These are phyloP conservation scores for Magnusiomyces ingens DNA, from an alignment of 1,139 yeast species.

Conservation along the genomic window DNA sequence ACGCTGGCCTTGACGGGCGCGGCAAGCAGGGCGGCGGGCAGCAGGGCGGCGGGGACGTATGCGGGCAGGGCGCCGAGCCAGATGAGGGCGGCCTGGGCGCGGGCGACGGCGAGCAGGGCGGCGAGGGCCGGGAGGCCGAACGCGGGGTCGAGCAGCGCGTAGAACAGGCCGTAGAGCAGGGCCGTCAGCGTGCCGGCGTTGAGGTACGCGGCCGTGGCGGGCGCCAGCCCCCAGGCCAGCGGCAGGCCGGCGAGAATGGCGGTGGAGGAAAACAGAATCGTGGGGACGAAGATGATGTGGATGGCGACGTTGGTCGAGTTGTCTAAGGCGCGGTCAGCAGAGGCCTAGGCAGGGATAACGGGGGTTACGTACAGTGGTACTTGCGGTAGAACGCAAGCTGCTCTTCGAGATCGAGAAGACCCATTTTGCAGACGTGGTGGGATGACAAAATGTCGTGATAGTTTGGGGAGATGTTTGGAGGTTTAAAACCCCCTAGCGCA, in stretches of 20 bases:
- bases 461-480: too few species aligned
- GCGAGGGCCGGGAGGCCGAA: slow-evolving; percentile 20
- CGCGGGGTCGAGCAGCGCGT: slow-evolving; percentile 21
- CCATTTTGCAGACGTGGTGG: slow-evolving; percentile 18
- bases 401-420: slow-evolving; percentile 46
- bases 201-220: slow-evolving; percentile 24
- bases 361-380: slow-evolving; percentile 60
- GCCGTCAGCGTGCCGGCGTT: slow-evolving; percentile 20
- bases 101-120: slow-evolving; percentile 20
- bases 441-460: neutral
- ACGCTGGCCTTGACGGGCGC: slow-evolving; percentile 34
- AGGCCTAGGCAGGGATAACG: too few species aligned
- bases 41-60: slow-evolving; percentile 21
- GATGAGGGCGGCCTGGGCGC: slow-evolving; percentile 32
- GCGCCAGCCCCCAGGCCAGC: slow-evolving; percentile 5
- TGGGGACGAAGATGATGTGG: slow-evolving; percentile 75
- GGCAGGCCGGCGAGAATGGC: slow-evolving; percentile 36
- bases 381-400: slow-evolving; percentile 80
- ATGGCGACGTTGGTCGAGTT: slow-evolving; percentile 63
- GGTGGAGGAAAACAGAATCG: slow-evolving; percentile 54
- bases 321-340: too few species aligned
- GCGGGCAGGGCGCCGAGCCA: slow-evolving; percentile 19
- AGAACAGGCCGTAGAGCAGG: slow-evolving; percentile 27
- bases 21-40: slow-evolving; percentile 12
- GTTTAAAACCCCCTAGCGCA: too few species aligned